Evolutionary conservation across 108 stramenopile species (phyloP), one percentile per base, ranked within the genome.

Genomic region (Nitzschia sp.): DNA sequence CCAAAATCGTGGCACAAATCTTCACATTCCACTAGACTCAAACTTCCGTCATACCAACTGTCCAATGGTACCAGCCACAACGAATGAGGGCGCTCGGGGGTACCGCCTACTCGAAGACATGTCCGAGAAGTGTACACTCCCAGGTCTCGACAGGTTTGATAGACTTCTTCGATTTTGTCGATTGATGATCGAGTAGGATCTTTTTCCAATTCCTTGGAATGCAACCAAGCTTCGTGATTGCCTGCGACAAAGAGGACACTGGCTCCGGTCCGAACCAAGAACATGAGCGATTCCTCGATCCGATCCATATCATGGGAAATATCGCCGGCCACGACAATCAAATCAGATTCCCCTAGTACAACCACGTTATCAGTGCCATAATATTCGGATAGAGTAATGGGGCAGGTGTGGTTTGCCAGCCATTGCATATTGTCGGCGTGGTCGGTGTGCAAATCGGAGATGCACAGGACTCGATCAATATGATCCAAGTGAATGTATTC

Each of bases 201-300:
- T 0, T 19, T 21, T 26, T 71, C 34, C 34, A 71, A 27, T 35
- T 71, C 59, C 16, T 36, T 35, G 9, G 58, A 34, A 35, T 59
- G 29, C 6, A 81, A 35, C 85, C 85, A 86, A 1, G 85, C 85
- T 61, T 86, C 85, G 46, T 86, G 85, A 57, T 86, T 86, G 0
- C 85, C 85, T 2, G 80, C 69, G 23, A 82, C 55, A 65, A 86
- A 86, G 8, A 83, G 70, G 8, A 82, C 55, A 17, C 67, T 72
- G 59, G 77, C 75, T 5, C 58, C 41, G 0, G 41, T 21, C 1
- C 45, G 35, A 32, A 63, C 0, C 34, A 81, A 27, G 16, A 69
- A 66, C 29, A 13, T 17, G 16, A 86, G 36, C 0, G 77, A 59
- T 44, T 75, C 28, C 22, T 57, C 53, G 15, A 86, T 59, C 13